Evolutionary conservation across 495 filamentous ascomycete genomes (phyloP).

Genomic region (Terfezia boudieri): DNA sequence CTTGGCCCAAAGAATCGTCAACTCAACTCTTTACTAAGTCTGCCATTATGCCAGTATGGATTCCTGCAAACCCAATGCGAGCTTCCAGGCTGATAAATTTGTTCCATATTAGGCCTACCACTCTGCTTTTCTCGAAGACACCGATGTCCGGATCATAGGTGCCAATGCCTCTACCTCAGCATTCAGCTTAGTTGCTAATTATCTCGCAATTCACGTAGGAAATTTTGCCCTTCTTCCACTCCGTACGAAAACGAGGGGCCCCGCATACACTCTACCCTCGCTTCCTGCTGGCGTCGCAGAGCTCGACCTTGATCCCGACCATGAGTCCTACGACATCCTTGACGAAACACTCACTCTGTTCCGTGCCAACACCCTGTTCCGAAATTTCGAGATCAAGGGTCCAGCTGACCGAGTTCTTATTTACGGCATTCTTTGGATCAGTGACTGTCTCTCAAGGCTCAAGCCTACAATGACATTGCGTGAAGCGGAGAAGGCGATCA

Average conservation of each 20-base stretch:
- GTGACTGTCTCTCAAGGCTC: conserved; percentile 69
- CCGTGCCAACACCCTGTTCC: conserved; percentile 94
- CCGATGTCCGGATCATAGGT: conserved; percentile 18
- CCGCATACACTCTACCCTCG: conserved; percentile 58
- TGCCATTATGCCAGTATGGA: too few species aligned
- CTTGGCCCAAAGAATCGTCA: too few species aligned
- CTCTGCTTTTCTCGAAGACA: conserved; percentile 18
- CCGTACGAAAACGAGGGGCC: conserved; percentile 77
- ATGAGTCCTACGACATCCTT: conserved; percentile 77
- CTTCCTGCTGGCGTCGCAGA: conserved; percentile 47
- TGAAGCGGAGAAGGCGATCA: conserved; percentile 36
- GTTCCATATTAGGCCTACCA: conserved; percentile 13
- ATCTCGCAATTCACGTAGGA: conserved; percentile 27
- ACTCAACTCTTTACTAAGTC: too few species aligned
- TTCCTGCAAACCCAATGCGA: too few species aligned
- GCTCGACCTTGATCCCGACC: conserved; percentile 54
- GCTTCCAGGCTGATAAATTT: too few species aligned
- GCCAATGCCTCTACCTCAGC: conserved; percentile 2
- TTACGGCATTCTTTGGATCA: conserved; percentile 87
- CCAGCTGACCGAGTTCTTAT: conserved; percentile 85
- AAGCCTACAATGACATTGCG: conserved; percentile 36
- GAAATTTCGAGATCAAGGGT: conserved; percentile 98
- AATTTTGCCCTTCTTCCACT: conserved; percentile 90
- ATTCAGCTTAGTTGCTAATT: conserved; percentile 1
- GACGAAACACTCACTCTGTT: conserved; percentile 86